Percentiles rank a stretch among this genome's conserved stretches.
phyloP scores from a whole-genome alignment of 306 rosid genomes.

The Vigna hirtella region DNA sequence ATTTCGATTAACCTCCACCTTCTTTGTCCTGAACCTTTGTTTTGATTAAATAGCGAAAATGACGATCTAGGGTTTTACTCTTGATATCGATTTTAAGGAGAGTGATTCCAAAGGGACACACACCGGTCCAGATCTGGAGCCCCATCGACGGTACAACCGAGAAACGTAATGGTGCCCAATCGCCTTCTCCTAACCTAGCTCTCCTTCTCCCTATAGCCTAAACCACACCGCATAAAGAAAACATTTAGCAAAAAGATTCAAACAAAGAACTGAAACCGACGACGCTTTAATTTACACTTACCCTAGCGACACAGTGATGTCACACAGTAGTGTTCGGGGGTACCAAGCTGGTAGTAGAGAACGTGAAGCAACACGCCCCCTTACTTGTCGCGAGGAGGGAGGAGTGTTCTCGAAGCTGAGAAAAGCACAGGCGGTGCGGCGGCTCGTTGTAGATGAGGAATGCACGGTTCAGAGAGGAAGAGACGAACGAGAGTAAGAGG shows the following conservation, averaged over 20 bases:
- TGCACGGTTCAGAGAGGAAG: slow-evolving; percentile 32
- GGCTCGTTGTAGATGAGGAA: slow-evolving; percentile 4
- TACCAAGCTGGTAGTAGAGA: slow-evolving; percentile 79
- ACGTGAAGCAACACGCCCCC: slow-evolving; percentile 40
- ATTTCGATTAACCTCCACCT: slow-evolving; percentile 46
- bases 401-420: slow-evolving; percentile 47
- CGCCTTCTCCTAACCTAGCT: slow-evolving; percentile 38
- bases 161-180: too few relatives aligned
- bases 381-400: slow-evolving; percentile 37
- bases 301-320: slow-evolving; percentile 70
- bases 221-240: background rate
- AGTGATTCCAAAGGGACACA: too few relatives aligned
- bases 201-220: slow-evolving; percentile 87
- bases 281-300: slow-evolving; percentile 1
- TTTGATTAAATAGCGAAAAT: slow-evolving; percentile 39
- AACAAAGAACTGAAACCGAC: background rate
- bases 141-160: too few relatives aligned
- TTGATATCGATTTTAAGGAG: too few relatives aligned
- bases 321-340: slow-evolving; percentile 78
- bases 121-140: too few relatives aligned
- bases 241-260: background rate
- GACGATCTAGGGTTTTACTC: too few relatives aligned
- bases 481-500: too few relatives aligned
- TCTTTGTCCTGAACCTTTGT: slow-evolving; percentile 97
- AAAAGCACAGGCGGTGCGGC: background rate